phyloP scores from a whole-genome alignment of 306 rosid species.

The Castanea sativa region DNA sequence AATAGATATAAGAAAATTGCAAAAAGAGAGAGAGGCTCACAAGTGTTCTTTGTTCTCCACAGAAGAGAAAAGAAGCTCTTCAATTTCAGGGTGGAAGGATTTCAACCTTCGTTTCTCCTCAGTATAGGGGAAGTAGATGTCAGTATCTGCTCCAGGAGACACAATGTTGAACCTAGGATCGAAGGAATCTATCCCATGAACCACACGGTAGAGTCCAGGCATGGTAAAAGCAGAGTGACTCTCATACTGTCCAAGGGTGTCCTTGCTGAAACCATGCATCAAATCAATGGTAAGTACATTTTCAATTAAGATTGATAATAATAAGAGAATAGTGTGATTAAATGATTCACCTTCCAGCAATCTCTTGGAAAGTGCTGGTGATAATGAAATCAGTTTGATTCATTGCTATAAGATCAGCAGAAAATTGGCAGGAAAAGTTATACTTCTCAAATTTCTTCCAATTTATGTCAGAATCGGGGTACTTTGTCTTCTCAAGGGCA shows the following conservation, averaged over 20 bases:
- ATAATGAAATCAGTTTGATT: conserved; percentile 97
- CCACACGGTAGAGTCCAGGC: conserved; percentile 96
- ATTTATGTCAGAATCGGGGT: conserved; percentile 94
- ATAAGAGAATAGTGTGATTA: background rate
- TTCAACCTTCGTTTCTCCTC: conserved; percentile 69
- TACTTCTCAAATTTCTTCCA: conserved; percentile 91
- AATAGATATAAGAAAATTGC: background rate
- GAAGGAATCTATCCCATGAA: conserved; percentile 92
- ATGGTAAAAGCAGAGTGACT: conserved; percentile 98
- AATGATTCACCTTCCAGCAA: conserved; percentile 82
- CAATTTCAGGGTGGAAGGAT: conserved; percentile 76
- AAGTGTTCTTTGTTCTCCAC: conserved; percentile 89
- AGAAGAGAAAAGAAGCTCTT: conserved; percentile 85
- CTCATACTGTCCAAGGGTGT: conserved; percentile 94
- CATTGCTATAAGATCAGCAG: conserved; percentile 98
- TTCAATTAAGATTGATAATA: background rate
- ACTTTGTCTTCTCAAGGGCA: conserved; percentile 97
- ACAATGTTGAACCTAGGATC: conserved; percentile 99
- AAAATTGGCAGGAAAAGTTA: conserved; percentile 94
- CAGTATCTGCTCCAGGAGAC: conserved; percentile 92
- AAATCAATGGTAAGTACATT: background rate
- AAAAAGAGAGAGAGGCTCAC: conserved; percentile 39
- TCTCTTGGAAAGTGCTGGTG: conserved; percentile 98
- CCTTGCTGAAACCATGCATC: conserved; percentile 61
- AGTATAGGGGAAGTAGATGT: conserved; percentile 79